Base-by-base conservation (phyloP, 352 stramenopile genomes). In the Globisporangium rhizosaccharum region DNA sequence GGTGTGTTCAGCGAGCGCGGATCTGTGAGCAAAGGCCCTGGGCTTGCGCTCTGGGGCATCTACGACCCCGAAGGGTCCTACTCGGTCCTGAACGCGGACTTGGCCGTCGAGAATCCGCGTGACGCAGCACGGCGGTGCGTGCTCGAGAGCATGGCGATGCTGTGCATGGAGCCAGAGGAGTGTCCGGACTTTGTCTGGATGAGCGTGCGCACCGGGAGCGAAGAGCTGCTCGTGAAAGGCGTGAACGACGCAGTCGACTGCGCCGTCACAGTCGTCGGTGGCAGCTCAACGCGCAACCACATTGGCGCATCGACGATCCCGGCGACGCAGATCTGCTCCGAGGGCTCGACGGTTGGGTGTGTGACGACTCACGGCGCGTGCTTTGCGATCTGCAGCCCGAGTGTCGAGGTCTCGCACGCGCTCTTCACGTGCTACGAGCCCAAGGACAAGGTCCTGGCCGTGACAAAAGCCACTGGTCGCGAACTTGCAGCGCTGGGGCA, bases 401-500 rank as follows among this genome's bases (percentile, higher is more conserved):
- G 81, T 57, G 82, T 94, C 8, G 81, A 92, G 57, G 79, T 94
- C 30, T 68, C 79, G 2, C 75, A 90, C 47, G 79, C 81, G 36
- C 76, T 86, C 53, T 94, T 94, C 66, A 91, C 79, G 50, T 92
- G 85, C 63, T 94, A 92, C 66, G 80, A 90, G 46, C 73, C 78
- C 42, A 90, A 81, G 26, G 78, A 88, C 25, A 87, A 78, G 53
- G 68, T 59, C 0, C 90, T 92, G 44, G 66, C 75, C 9, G 83
- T 90, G 28, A 88, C 79, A 0, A 86, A 92, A 56, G 71, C 75
- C 11, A 65, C 67, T 48, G 78, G 81, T 0, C 82, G 82, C 33
- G 72, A 86, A n/a, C 57, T 94, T 42, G 62, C 76, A 36, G 63
- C 71, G 3, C 56, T 94, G 48, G 79, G 92, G 60, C 64, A 88